These are phyloP conservation scores for Mucor indicus DNA, from an alignment of 371 early-diverging fungal species.

Conservation along the genomic window DNA sequence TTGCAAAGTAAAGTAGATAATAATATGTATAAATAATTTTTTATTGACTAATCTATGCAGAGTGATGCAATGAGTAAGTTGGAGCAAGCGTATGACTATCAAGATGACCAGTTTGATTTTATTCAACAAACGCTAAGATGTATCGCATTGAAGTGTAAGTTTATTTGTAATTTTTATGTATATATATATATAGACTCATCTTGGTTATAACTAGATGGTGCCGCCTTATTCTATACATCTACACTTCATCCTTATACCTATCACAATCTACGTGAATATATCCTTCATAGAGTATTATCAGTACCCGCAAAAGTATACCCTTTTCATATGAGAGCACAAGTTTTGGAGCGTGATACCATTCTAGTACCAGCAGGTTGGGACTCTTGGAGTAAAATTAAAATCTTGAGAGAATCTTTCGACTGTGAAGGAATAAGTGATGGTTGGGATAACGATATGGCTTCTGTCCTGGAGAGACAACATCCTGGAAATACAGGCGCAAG, in stretches of 20 bases:
- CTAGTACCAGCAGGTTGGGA: constrained; percentile 96
- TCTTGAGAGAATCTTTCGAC: constrained; percentile 80
- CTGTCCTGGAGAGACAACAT: constrained; percentile 34
- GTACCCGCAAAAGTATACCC: constrained; percentile 43
- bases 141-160: constrained; percentile 81
- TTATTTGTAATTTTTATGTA: not conserved
- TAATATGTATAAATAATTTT: not conserved
- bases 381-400: constrained; percentile 82
- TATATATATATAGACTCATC: not conserved
- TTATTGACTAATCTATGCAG: constrained; percentile 30
- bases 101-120: constrained; percentile 88
- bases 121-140: constrained; percentile 91
- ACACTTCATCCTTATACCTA: constrained; percentile 77
- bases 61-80: constrained; percentile 70
- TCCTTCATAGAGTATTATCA: constrained; percentile 73
- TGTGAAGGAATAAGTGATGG: constrained; percentile 59
- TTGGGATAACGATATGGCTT: constrained; percentile 58
- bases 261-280: constrained; percentile 74
- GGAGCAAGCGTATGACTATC: constrained; percentile 77
- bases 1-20: constrained; percentile 72
- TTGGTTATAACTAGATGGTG: constrained; percentile 70
- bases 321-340: constrained; percentile 72
- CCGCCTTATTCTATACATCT: constrained; percentile 88
- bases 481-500: constrained; percentile 38
- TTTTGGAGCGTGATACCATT: constrained; percentile 86